phyloP scores from a whole-genome alignment of 1,284 basidiomycete species.

The Cryptococcus sp. region DNA sequence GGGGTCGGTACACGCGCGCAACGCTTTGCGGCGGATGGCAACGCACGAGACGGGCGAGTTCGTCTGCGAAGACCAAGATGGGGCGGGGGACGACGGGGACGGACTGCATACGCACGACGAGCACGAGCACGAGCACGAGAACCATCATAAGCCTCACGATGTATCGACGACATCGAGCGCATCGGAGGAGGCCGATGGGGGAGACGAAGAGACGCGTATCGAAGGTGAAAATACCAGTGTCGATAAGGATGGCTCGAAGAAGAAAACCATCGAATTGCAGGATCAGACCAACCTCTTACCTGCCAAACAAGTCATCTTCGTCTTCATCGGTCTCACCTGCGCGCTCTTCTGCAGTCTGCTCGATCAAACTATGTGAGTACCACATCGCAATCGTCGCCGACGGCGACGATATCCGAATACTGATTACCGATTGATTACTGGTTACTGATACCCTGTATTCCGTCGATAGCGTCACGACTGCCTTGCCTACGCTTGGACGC shows the following conservation, averaged over 20 bases:
- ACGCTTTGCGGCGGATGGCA: conserved; percentile 44
- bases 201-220: conserved; percentile 17
- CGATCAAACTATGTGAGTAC: conserved; percentile 49
- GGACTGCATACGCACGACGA: conserved; percentile 37
- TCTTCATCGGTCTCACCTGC: conserved; percentile 63
- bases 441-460: background rate
- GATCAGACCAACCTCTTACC: conserved; percentile 79
- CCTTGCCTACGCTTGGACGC: conserved; percentile 68
- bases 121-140: conserved; percentile 28
- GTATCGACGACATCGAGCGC: background rate
- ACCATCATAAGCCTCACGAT: background rate
- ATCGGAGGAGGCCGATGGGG: background rate
- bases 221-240: background rate
- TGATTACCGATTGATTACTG: conserved; percentile 57
- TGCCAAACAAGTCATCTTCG: conserved; percentile 64
- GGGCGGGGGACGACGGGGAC: conserved; percentile 13
- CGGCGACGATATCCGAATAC: conserved; percentile 29
- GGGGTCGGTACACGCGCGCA: conserved; percentile 34
- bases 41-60: conserved; percentile 48
- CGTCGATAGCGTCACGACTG: conserved; percentile 66
- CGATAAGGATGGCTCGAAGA: conserved; percentile 6
- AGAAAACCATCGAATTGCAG: conserved; percentile 56
- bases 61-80: conserved; percentile 10
- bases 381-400: background rate
- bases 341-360: conserved; percentile 61